phyloP scores from a whole-genome alignment of 345 rosid species.

The Eutrema heterophyllum region DNA sequence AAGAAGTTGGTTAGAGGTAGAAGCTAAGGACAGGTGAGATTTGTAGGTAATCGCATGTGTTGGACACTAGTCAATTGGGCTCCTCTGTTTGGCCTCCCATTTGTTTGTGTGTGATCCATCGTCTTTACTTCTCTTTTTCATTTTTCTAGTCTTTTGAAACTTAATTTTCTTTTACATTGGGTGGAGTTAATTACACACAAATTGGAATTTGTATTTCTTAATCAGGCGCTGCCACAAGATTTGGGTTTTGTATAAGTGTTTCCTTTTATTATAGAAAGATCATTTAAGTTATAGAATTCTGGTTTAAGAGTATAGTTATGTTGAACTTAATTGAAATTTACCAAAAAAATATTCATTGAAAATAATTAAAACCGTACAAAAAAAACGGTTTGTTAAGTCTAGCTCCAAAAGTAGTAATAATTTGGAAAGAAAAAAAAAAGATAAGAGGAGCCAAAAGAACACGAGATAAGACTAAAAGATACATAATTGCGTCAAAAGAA shows the following conservation, averaged over 20 bases:
- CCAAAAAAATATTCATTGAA: neutral
- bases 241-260: neutral
- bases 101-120: neutral
- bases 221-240: neutral
- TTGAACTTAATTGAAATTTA: neutral
- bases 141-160: neutral
- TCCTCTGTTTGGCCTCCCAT: conserved; percentile 20
- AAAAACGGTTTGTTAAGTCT: neutral
- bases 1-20: conserved; percentile 13
- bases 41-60: conserved; percentile 11
- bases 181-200: neutral
- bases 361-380: neutral
- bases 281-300: neutral
- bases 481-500: conserved; percentile 3
- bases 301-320: neutral
- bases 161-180: neutral
- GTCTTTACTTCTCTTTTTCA: neutral
- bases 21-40: conserved; percentile 11
- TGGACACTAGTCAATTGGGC: conserved; percentile 16
- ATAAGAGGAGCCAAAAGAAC: neutral
- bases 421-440: neutral
- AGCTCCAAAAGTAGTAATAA: neutral
- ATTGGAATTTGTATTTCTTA: neutral
- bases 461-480: neutral
- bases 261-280: conserved; percentile 1